These are phyloP conservation scores for Vitis hybrid DNA, from an alignment of 177 flowering plant genomes.

Conservation along the genomic window DNA sequence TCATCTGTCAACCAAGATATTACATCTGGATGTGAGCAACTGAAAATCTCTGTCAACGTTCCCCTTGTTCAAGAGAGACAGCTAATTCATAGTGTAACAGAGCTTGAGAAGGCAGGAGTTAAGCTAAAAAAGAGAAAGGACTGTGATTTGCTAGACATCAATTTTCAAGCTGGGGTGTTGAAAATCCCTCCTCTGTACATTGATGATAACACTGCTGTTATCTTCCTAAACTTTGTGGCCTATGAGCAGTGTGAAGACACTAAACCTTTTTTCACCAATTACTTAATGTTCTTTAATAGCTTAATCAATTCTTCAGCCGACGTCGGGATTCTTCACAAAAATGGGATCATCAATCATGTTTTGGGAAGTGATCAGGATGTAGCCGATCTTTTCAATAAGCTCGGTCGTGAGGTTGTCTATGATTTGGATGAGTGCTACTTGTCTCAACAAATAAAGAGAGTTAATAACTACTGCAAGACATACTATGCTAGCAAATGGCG, in stretches of 20 bases:
- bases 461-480: constrained; percentile 8
- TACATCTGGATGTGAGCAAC: not conserved
- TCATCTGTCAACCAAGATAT: constrained; percentile 1
- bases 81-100: constrained; percentile 18
- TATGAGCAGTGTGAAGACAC: constrained; percentile 32
- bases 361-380: constrained; percentile 28
- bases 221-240: constrained; percentile 34
- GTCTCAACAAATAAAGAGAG: constrained; percentile 8
- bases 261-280: constrained; percentile 25
- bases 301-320: constrained; percentile 22
- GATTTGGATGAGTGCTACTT: constrained; percentile 23
- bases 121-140: constrained; percentile 10
- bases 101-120: constrained; percentile 32
- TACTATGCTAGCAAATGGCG: constrained; percentile 17
- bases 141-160: constrained; percentile 20
- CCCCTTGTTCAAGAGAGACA: constrained; percentile 15
- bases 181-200: constrained; percentile 31
- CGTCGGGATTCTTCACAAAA: constrained; percentile 26
- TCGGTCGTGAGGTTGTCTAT: constrained; percentile 18
- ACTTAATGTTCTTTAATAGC: constrained; percentile 26
- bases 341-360: constrained; percentile 24
- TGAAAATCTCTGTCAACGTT: not conserved
- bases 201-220: constrained; percentile 23
- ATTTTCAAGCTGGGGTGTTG: constrained; percentile 14
- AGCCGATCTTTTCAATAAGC: constrained; percentile 21